Evolutionary conservation across 176 grass and related monocot species (phyloP).

Genomic region (Bonia amplexicaulis): DNA sequence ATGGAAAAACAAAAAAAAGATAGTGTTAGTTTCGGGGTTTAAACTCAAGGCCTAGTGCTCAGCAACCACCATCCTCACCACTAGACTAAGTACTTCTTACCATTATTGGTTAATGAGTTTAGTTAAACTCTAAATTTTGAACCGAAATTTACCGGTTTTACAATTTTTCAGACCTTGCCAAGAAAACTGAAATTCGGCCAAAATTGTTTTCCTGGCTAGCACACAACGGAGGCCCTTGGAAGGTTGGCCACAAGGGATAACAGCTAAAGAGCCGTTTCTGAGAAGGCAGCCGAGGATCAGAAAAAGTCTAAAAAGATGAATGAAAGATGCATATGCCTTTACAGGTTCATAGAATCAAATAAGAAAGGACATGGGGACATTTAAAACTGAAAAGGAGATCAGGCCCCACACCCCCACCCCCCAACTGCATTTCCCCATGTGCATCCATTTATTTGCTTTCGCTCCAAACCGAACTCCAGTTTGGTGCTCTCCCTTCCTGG

Average conservation of each 20-base stretch:
- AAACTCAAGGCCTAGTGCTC: too few species aligned
- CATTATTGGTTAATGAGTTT: too few species aligned
- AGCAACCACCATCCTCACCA: too few species aligned
- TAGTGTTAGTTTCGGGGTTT: too few species aligned
- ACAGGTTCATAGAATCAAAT: slow-evolving; percentile 45
- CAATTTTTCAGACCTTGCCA: too few species aligned
- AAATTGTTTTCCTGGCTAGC: not conserved
- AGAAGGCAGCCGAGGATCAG: slow-evolving; percentile 24
- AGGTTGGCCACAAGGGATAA: slow-evolving; percentile 14
- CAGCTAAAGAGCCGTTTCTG: slow-evolving; percentile 30
- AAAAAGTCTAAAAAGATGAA: slow-evolving; percentile 46
- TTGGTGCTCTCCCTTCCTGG: not conserved
- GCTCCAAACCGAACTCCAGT: slow-evolving; percentile 15
- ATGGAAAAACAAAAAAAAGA: too few species aligned
- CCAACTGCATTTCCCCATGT: slow-evolving; percentile 59
- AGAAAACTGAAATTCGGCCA: too few species aligned
- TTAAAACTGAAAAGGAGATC: slow-evolving; percentile 66
- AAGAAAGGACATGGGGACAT: slow-evolving; percentile 40
- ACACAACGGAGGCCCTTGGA: slow-evolving; percentile 14
- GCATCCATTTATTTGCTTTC: slow-evolving; percentile 87
- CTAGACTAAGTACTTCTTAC: too few species aligned
- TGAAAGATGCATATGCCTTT: slow-evolving; percentile 55
- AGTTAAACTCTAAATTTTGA: too few species aligned
- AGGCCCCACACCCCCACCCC: not conserved
- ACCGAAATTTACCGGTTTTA: too few species aligned